A percentile compares a stretch with the other conserved stretches of the same genome.
Evolutionary conservation across 495 filamentous ascomycete genomes (phyloP).

Genomic region (Talaromyces nanjingensis): DNA sequence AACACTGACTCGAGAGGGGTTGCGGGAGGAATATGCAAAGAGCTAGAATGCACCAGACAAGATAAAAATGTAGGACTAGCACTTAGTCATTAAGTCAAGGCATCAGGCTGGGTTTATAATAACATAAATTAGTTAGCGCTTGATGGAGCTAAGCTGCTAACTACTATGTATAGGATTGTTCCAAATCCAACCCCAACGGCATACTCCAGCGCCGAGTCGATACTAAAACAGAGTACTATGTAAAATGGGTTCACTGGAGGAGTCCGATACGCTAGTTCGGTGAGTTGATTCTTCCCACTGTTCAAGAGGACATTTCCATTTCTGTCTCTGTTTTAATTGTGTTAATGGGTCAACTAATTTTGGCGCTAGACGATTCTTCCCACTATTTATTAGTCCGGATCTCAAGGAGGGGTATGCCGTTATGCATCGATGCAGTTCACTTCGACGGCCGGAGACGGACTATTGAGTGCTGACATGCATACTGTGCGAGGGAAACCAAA

Average conservation of each 20-base stretch:
- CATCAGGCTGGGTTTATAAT: background rate
- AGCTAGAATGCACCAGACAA: background rate
- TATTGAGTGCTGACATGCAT: background rate
- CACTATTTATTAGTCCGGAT: background rate
- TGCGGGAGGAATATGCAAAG: background rate
- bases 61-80: background rate
- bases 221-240: background rate
- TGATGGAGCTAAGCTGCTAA: background rate
- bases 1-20: background rate
- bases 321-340: background rate
- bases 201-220: background rate
- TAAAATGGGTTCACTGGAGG: background rate
- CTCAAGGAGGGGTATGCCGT: background rate
- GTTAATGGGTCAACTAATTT: background rate
- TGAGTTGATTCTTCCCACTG: background rate
- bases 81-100: background rate
- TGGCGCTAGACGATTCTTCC: background rate
- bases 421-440: background rate
- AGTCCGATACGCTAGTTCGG: conserved; percentile 7
- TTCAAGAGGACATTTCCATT: background rate
- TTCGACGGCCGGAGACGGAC: background rate
- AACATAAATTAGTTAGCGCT: background rate
- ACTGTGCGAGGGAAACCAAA: background rate
- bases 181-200: background rate
- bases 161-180: background rate